Base-by-base conservation (phyloP, 495 filamentous ascomycete genomes). In the Hypoxylon intermedium region DNA sequence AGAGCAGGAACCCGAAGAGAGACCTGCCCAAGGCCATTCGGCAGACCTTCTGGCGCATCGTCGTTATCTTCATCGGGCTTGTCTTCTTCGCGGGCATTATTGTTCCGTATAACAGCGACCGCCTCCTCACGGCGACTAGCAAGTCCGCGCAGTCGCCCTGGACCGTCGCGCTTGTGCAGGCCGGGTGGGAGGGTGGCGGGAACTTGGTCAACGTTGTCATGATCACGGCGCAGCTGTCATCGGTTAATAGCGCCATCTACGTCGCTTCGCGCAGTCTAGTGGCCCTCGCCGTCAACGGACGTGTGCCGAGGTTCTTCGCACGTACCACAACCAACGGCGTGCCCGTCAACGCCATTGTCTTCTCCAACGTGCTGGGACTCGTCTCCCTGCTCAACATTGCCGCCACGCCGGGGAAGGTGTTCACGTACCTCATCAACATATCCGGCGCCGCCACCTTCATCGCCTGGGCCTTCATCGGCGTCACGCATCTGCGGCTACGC, bases 201-300 rank as follows among this genome's bases (percentile, higher is more conserved):
- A 80, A 81, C n/a, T 79, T 89, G 49, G 84, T 91, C 66, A 91
- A 90, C 60, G 87, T 86, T 6, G 82, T 86, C 43, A 85, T 91
- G 58, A 74, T 90, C 31, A 82, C 84, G 28, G 82, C 85, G 6
- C 86, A 85, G 16, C 79, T 83, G 43, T 89, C 86, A 2, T 83
- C 86, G 2, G 86, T 82, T 43, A 90, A 91, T 63, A 84, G 85
- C 12, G 87, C 85, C 72, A 76, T 91, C 50, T 90, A 88, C 74
- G 86, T 84, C 53, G 86, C 85, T 3, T 87, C 84, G 2, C 82
- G 88, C 11, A 86, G 82, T 60, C 77, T 90, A 0, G 83, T 86
- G 34, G 80, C 82, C 9, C 75, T 87, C 6, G 85, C 85, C 0
- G 21, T 30, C 5, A 81, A 84, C 33, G 77, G 83, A 3, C 80